Conservation (phyloP, 2,329 filamentous ascomycete species). For the Paraconiothyrium brasiliense region DNA sequence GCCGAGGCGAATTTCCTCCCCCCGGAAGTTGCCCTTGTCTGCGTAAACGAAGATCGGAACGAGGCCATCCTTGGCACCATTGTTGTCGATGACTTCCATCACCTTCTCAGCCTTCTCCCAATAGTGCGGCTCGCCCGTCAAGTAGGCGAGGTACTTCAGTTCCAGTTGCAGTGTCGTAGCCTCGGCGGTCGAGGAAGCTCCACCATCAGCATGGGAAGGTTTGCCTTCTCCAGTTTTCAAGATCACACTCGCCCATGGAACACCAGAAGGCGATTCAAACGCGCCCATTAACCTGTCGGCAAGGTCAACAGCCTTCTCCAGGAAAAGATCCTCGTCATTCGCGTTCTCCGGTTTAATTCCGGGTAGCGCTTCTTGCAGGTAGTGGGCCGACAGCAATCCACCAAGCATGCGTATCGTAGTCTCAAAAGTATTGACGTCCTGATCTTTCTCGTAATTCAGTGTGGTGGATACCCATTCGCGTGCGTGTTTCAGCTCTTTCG, state of each 20-base stretch:
- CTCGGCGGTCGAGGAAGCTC: slow-evolving; percentile 93
- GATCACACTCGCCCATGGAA: slow-evolving; percentile 92
- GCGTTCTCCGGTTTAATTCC: slow-evolving; percentile 78
- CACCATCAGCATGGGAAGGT: slow-evolving; percentile 81
- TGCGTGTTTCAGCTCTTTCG: slow-evolving; percentile 82
- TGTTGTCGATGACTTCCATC: slow-evolving; percentile 89
- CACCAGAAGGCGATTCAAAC: slow-evolving; percentile 85
- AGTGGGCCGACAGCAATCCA: slow-evolving; percentile 90
- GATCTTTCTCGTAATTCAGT: slow-evolving; percentile 87
- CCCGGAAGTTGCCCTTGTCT: slow-evolving; percentile 78
- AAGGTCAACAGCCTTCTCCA: slow-evolving; percentile 94
- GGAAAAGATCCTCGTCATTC: slow-evolving; percentile 86
- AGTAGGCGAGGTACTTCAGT: slow-evolving; percentile 94
- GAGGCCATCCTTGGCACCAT: slow-evolving; percentile 80
- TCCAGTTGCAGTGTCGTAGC: slow-evolving; percentile 92
- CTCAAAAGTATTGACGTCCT: slow-evolving; percentile 97
- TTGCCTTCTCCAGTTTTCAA: slow-evolving; percentile 80
- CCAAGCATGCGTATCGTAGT: slow-evolving; percentile 98
- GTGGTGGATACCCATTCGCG: slow-evolving; percentile 86
- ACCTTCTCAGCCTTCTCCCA: slow-evolving; percentile 93
- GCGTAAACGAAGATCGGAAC: slow-evolving; percentile 92
- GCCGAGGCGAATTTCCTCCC: slow-evolving; percentile 87
- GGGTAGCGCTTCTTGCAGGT: slow-evolving; percentile 85
- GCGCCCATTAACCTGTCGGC: slow-evolving; percentile 87
- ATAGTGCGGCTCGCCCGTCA: slow-evolving; percentile 91